Evolutionary conservation across 768 basidiomycete genomes (phyloP).

Genomic region (Coprinopsis cinerea): DNA sequence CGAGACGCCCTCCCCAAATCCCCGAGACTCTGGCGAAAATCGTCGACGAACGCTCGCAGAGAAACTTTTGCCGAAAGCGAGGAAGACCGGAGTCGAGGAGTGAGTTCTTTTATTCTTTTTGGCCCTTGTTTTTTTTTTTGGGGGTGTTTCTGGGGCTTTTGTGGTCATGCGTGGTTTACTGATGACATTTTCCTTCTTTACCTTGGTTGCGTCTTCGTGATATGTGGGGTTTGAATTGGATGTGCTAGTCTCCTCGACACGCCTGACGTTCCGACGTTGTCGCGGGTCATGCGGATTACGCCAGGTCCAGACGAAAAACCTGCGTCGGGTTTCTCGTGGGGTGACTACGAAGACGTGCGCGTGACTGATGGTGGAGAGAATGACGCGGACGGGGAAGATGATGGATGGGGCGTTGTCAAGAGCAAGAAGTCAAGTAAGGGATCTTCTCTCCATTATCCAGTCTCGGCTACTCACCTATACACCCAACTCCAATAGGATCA

Average conservation of each 20-base stretch:
- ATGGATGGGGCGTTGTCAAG: constrained; percentile 75
- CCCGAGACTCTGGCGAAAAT: constrained; percentile 22
- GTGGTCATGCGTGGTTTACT: not conserved
- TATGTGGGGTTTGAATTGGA: no score
- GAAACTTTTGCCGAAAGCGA: constrained; percentile 55
- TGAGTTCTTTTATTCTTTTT: constrained; percentile 13
- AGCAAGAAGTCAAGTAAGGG: constrained; percentile 42
- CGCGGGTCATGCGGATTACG: constrained; percentile 68
- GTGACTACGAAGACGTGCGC: constrained; percentile 67
- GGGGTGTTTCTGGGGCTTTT: no score
- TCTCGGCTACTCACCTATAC: not conserved
- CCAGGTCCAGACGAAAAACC: constrained; percentile 53
- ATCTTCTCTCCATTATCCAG: not conserved
- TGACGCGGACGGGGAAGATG: constrained; percentile 67
- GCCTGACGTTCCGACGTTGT: constrained; percentile 45
- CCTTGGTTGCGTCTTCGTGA: no score
- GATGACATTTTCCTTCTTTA: constrained; percentile 5
- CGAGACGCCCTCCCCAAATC: constrained; percentile 18
- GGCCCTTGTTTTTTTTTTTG: constrained; percentile 1
- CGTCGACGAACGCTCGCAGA: constrained; percentile 53
- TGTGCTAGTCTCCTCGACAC: constrained; percentile 66
- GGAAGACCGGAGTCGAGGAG: constrained; percentile 68
- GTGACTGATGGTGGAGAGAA: constrained; percentile 36
- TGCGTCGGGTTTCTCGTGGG: constrained; percentile 66
- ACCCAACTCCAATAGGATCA: constrained; percentile 2